Evolutionary conservation across 257 asterid genomes (phyloP), one percentile per base, ranked within the genome.

Genomic region (Solanum acaule): DNA sequence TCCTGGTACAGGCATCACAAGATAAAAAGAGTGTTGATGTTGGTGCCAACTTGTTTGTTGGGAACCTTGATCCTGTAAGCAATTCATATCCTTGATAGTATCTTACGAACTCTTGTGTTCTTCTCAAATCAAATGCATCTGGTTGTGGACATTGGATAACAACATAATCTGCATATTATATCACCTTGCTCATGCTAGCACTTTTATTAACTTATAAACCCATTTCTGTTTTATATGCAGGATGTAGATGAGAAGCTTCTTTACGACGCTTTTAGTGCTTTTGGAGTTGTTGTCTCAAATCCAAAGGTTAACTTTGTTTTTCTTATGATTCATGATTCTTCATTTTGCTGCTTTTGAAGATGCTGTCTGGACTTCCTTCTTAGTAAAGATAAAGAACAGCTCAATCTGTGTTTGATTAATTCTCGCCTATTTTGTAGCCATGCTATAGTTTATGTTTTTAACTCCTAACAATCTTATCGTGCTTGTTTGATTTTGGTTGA

Each of bases 231-330:
- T 42, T 85, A 83, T 90, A 89, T 90, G 90, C 97, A 97, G 98
- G 99, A 97, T 90, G 98, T 96, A 40, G 99, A 97, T 92, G 99
- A 97, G 91, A 96, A 97, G 87, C 98, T 97, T 90, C 94, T 97
- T n/a, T 93, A 96, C 14, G 98, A 97, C 83, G 95, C 98, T 76
- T 97, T 96, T 93, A 96, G 93, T 90, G 99, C 98, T 84, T 97
- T 97, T 88, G 98, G 99, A 83, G 98, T 94, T 91, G 96, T 97
- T 88, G 99, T 96, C 88, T 89, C 98, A 82, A 97, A 96, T 89
- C 98, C 99, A 12, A 97, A 97, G 99, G 98, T 82, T 81, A 29
- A 49, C n/a, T 11, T 95, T 73, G 82, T 73, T 86, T 88, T 35
- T 85, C 86, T 70, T 68, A 59, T 70, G 68, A 87, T 79, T 83